Conservation (phyloP, 176 grass and related monocot genomes). For the Oryza punctata region DNA sequence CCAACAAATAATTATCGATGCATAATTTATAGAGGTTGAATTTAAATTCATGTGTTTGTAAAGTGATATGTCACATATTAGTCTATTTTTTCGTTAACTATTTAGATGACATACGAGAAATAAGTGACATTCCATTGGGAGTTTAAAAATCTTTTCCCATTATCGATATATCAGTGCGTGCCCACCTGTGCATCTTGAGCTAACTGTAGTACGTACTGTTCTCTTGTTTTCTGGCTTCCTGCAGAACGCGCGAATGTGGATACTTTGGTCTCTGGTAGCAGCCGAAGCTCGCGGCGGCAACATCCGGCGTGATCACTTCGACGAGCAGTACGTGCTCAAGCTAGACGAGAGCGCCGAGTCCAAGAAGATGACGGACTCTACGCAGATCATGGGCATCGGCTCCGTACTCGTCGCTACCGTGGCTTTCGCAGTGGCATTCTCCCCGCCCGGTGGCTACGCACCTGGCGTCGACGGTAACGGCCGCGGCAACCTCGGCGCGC, state of each 20-base stretch:
- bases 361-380: background rate
- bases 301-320: background rate
- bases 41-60: too few species aligned
- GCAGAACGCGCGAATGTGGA: background rate
- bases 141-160: too few species aligned
- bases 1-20: too few species aligned
- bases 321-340: background rate
- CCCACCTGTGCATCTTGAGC: too few species aligned
- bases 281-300: background rate
- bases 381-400: constrained; percentile 1
- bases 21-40: too few species aligned
- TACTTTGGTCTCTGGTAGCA: background rate
- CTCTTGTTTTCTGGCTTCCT: too few species aligned
- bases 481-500: background rate
- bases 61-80: too few species aligned
- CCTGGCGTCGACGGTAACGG: background rate
- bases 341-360: constrained; percentile 16
- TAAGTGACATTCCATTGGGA: too few species aligned
- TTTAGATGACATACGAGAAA: too few species aligned
- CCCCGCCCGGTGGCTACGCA: constrained; percentile 32
- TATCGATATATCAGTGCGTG: too few species aligned
- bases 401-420: constrained; percentile 43
- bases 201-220: too few species aligned
- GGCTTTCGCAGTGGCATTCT: constrained; percentile 30
- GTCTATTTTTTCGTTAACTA: too few species aligned